Evolutionary conservation across 1,284 basidiomycete genomes (phyloP), one percentile per base, ranked within the genome.

Genomic region (Ganoderma leucocontextum): DNA sequence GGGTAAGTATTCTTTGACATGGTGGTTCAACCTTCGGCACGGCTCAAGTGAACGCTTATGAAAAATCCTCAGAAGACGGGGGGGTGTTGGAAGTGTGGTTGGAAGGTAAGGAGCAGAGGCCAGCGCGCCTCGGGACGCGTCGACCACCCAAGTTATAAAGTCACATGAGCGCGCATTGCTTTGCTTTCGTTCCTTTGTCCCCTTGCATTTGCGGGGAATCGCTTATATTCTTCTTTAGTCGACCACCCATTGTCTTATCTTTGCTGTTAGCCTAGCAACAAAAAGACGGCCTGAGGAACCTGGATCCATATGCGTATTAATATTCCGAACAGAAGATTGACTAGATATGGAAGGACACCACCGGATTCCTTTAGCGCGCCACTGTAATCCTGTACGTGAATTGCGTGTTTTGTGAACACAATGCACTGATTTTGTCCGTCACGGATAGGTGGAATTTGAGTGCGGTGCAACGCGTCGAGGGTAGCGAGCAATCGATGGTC

Each of bases 111-210:
- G 52, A 55, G 29, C 52, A 55, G 52, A 55, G 22, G 12, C 33
- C 52, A 35, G 52, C 52, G 52, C 52, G 52, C 52, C 33, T 55
- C 29, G 29, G 4, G 52, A 55, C 52, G 52, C 52, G 52, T 55
- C 12, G 52, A 55, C 29, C 29, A 13, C 39, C 39, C 39, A 13
- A 13, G 17, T 33, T 55, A 33, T 33, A 55, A 33, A 33, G 52
- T 55, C 52, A 55, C 52, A 55, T 55, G 52, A 35, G 52, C 52
- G 52, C 33, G 52, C 33, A 55, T 55, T 55, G 52, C 29, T 4
- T 55, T 33, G 4, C 15, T 55, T 55, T 35, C 29, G 2, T 33
- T 10, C 52, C 29, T 55, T 55, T 33, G 29, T 33, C 25, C 29
- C 15, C 29, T 55, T 35, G 29, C 52, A 55, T 33, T 35, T 33